Conservation (phyloP, 2,329 filamentous ascomycete species). For the Apiospora koreana region DNA sequence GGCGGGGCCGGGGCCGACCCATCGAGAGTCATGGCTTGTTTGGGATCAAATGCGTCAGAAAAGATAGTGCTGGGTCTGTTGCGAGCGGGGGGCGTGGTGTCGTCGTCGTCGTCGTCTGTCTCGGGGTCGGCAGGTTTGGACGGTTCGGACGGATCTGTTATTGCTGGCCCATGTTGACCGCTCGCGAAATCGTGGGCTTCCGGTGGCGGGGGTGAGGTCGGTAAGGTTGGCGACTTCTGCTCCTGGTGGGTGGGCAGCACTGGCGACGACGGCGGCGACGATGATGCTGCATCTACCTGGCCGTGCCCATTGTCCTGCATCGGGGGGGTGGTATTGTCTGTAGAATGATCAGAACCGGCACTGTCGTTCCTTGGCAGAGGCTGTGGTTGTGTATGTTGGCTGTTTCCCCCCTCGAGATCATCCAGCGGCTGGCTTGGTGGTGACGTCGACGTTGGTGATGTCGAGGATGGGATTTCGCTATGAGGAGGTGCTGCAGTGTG, state of each 20-base stretch:
- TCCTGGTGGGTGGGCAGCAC: neutral
- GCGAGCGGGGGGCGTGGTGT: conserved; percentile 9
- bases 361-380: neutral
- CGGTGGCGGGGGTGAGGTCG: neutral
- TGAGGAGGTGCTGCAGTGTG: neutral
- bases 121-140: neutral
- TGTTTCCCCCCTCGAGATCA: neutral
- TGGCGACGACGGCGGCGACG: neutral
- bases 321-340: neutral
- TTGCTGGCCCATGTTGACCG: neutral
- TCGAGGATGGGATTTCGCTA: neutral
- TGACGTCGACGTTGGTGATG: neutral
- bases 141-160: neutral
- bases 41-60: neutral
- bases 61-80: neutral
- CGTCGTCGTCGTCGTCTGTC: conserved; percentile 10
- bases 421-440: neutral
- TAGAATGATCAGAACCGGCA: neutral
- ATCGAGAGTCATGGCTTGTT: conserved; percentile 8
- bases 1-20: conserved; percentile 1
- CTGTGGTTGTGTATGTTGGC: neutral
- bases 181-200: conserved; percentile 1
- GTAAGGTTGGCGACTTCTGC: neutral
- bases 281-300: neutral
- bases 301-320: neutral